Percentiles rank a stretch among this genome's conserved stretches.
phyloP scores from a whole-genome alignment of 768 basidiomycete species.

The Coprinellus aureogranulatus region DNA sequence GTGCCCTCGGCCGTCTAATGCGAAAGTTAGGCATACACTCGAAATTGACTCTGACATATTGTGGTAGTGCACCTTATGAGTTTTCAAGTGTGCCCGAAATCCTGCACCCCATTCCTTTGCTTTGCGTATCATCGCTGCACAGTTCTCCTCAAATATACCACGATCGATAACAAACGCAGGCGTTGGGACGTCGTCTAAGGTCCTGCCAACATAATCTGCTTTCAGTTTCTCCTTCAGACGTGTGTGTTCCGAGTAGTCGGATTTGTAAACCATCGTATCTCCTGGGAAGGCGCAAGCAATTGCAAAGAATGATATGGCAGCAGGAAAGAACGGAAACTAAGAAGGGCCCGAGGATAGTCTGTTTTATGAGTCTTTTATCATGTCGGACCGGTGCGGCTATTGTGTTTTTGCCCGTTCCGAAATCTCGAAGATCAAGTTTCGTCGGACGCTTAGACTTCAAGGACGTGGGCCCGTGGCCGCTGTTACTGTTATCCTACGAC shows the following conservation, averaged over 20 bases:
- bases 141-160: conserved; percentile 68
- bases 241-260: conserved; percentile 21
- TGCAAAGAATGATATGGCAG: not conserved
- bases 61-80: conserved; percentile 58
- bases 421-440: too few relatives aligned
- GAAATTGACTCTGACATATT: not conserved
- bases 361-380: too few relatives aligned
- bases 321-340: too few relatives aligned
- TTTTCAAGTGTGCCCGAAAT: conserved; percentile 85
- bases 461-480: too few relatives aligned
- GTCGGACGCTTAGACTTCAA: too few relatives aligned
- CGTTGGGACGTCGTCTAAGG: conserved; percentile 59
- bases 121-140: conserved; percentile 66
- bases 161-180: conserved; percentile 80
- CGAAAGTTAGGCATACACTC: not conserved
- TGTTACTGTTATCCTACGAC: not conserved
- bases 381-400: not conserved
- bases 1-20: conserved; percentile 73
- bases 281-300: too few relatives aligned
- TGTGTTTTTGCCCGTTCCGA: not conserved
- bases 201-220: conserved; percentile 55
- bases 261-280: conserved; percentile 23
- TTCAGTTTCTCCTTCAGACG: conserved; percentile 45
- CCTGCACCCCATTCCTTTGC: conserved; percentile 63
- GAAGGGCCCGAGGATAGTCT: too few relatives aligned